Base-by-base conservation (phyloP, 345 rosid species). In the Gossypium thurberi region DNA sequence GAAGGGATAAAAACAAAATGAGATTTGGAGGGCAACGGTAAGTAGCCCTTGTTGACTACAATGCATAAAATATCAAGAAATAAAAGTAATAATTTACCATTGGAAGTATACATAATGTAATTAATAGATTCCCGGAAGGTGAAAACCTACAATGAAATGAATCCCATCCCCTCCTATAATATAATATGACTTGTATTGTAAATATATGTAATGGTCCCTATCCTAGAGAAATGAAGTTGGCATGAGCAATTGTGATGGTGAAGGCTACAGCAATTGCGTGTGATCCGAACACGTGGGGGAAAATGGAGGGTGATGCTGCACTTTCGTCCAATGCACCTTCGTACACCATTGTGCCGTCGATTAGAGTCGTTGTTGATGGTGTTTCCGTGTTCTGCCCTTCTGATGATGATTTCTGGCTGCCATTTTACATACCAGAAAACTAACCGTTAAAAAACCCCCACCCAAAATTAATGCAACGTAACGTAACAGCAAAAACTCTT, bases 341-440 rank as follows among this genome's bases (percentile, higher is more conserved):
- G 61, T 93, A 93, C 55, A 91, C 87, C 92, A 93, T 93, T 0
- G 87, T 25, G 52, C 77, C 43, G 76, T 89, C 37, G 33, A 79
- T 50, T 37, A 61, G 46, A 50, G 78, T 56, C 72, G 74, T 14
- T 10, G 65, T 4, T 33, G 40, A 33, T 33, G 7, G 7, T 20
- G 26, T 55, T 55, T 20, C 59, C 12, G 26, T 56, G 12, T 56
- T 37, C 70, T 84, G 84, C 40, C 71, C 91, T 71, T 88, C 86
- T 0, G 91, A 84, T 42, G 92, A 85, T 42, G 97, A 81, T 79
- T 93, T 93, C 71, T 88, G 92, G 73, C 98, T 93, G 89, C 78
- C 78, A 59, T 10, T 64, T 40, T 65, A 26, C 28, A 17, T 8
- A 5, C 37, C 52, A 55, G 12, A 5, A 44, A 68, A n/a, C 1